Conservation (phyloP, 2,329 filamentous ascomycete species). For the Byssothecium circinans region DNA sequence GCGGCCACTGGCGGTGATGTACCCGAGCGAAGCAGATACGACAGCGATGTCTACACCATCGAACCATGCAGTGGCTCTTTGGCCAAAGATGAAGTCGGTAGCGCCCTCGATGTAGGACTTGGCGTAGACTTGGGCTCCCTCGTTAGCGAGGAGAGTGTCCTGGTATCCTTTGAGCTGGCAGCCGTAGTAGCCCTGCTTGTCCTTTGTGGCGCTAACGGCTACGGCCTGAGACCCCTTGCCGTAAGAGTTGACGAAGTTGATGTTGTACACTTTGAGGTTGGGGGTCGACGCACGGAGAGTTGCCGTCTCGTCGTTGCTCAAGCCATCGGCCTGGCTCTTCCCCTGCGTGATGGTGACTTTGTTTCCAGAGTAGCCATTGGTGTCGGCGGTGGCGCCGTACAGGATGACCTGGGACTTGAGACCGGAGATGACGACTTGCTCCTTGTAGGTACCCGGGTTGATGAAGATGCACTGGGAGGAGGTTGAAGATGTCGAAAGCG, state of each 20-base stretch:
- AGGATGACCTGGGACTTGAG: conserved; percentile 56
- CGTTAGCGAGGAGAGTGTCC: conserved; percentile 52
- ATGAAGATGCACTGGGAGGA: conserved; percentile 64
- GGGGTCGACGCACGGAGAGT: conserved; percentile 53
- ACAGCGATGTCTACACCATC: conserved; percentile 54
- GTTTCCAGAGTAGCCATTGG: conserved; percentile 55
- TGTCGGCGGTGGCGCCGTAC: conserved; percentile 62
- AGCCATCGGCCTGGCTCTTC: conserved; percentile 50
- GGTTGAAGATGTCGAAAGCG: conserved; percentile 57
- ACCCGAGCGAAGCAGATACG: conserved; percentile 45
- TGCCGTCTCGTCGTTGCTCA: conserved; percentile 57
- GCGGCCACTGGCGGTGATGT: conserved; percentile 42
- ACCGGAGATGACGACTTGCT: conserved; percentile 59
- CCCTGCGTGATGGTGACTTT: conserved; percentile 58
- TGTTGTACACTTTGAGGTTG: conserved; percentile 64
- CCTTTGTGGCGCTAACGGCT: conserved; percentile 55
- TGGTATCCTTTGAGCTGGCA: conserved; percentile 59
- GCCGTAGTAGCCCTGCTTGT: conserved; percentile 60
- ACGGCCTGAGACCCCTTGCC: conserved; percentile 56
- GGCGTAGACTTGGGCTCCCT: conserved; percentile 59
- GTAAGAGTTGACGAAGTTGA: conserved; percentile 55
- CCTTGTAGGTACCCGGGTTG: conserved; percentile 60
- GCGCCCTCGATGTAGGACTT: conserved; percentile 60
- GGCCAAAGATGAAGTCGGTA: conserved; percentile 63
- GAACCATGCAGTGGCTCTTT: conserved; percentile 56